Conservation (phyloP, 2,329 filamentous ascomycete species). For the Aspergillus bombycis region DNA sequence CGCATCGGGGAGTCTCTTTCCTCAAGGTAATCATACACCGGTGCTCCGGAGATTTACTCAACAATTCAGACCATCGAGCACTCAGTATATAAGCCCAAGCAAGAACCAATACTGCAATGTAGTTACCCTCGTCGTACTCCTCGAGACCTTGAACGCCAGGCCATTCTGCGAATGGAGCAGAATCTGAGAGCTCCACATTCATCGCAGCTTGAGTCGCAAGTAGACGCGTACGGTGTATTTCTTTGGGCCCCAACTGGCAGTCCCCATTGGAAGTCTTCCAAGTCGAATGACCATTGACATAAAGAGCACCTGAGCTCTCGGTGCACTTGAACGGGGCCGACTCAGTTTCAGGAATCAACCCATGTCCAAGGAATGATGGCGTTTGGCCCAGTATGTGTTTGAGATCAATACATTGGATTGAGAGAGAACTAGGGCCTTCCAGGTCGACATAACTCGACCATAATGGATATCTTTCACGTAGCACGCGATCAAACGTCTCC, state of each 20-base stretch:
- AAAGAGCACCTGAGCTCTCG: constrained; percentile 17
- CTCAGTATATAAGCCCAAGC: constrained; percentile 32
- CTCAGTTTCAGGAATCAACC: constrained; percentile 10
- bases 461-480: constrained; percentile 18
- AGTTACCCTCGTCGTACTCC: constrained; percentile 25
- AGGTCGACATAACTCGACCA: constrained; percentile 18
- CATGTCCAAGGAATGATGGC: constrained; percentile 23
- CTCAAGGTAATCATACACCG: constrained; percentile 13
- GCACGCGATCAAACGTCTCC: constrained; percentile 18
- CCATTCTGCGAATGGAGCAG: constrained; percentile 21
- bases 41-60: constrained; percentile 21
- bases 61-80: constrained; percentile 27
- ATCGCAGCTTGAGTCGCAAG: constrained; percentile 12
- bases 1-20: neutral
- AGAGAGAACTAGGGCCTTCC: constrained; percentile 14
- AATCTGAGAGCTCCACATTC: constrained; percentile 21
- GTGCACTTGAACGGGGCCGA: constrained; percentile 18
- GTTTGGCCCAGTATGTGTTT: constrained; percentile 17
- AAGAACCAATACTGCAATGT: constrained; percentile 24
- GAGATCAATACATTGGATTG: constrained; percentile 17
- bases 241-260: constrained; percentile 19
- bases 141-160: constrained; percentile 22
- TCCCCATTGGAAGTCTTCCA: constrained; percentile 22
- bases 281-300: constrained; percentile 22
- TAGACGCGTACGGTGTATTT: constrained; percentile 21